Evolutionary conservation across 1,284 basidiomycete species (phyloP), one percentile per base, ranked within the genome.

Genomic region (Moniliophthora roreri): DNA sequence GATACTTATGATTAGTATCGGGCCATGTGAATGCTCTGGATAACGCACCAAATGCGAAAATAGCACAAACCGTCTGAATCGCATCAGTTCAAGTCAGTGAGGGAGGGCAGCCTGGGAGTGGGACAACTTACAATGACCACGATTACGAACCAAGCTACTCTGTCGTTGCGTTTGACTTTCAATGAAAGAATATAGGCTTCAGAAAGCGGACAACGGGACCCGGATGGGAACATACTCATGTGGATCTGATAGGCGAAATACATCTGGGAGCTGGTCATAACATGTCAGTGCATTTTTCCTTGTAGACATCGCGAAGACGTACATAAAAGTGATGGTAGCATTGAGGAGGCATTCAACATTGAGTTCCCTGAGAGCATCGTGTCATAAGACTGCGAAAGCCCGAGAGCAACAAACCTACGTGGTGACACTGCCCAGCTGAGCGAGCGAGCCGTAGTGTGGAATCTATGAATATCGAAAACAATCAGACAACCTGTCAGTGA

Each of bases 231-330:
- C 63, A 24, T 51, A 73, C 74, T 70, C 24, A 57, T 58, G 44
- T 71, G 65, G 3, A 77, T 59, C 58, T 77, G 75, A 42, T 69
- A 65, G 3, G 69, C 71, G 50, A 77, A 77, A 57, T 71, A 76
- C 52, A 68, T 59, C 53, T 77, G 74, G 7, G 75, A 76, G 24
- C 75, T 75, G 56, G 4, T 15, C 23, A 3, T 16, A 18, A 24
- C 23, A 21, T 42, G 2, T 13, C 3, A 38, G 15, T 13, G 23
- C 26, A 18, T 40, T n/a, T n/a, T n/a, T n/a, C n/a, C n/a, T n/a
- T n/a, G n/a, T n/a, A n/a, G n/a, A 20, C 23, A 9, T 15, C 18
- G 36, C 18, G 24, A 4, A 16, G 13, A 59, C 67, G 40, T 23
- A 72, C 71, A 67, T 73, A 55, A 72, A 69, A 1, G 70, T 73